Evolutionary conservation across 495 filamentous ascomycete genomes (phyloP).

Genomic region (Hypomontagnella monticulosa): DNA sequence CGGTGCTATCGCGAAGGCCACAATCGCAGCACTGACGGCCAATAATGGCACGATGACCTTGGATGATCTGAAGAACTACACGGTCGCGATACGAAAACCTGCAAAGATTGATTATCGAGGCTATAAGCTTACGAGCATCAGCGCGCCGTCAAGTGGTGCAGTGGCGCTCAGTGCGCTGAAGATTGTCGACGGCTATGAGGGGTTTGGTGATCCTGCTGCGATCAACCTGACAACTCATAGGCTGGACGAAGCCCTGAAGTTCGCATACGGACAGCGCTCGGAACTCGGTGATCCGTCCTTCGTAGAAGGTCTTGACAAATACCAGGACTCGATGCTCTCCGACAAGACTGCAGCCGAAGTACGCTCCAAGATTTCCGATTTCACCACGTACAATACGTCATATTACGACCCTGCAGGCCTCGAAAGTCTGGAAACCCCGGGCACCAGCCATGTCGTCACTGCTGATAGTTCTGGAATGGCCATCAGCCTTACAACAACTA

Average conservation of each 20-base stretch:
- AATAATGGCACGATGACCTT: slow-evolving; percentile 81
- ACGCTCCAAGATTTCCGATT: slow-evolving; percentile 72
- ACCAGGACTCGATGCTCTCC: slow-evolving; percentile 71
- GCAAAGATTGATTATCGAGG: slow-evolving; percentile 72
- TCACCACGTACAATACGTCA: slow-evolving; percentile 67
- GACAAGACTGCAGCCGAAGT: slow-evolving; percentile 65
- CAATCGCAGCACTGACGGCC: slow-evolving; percentile 67
- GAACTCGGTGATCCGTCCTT: slow-evolving; percentile 80
- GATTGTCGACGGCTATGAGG: slow-evolving; percentile 71
- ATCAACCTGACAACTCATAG: slow-evolving; percentile 76
- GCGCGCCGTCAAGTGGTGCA: slow-evolving; percentile 73
- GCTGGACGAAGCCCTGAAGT: slow-evolving; percentile 81
- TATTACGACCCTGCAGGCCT: slow-evolving; percentile 72
- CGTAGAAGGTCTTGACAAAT: slow-evolving; percentile 68
- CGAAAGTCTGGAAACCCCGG: slow-evolving; percentile 70
- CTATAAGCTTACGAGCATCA: slow-evolving; percentile 69
- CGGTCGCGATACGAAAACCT: slow-evolving; percentile 66
- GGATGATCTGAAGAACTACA: slow-evolving; percentile 75
- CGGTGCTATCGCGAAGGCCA: slow-evolving; percentile 74
- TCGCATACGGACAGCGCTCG: slow-evolving; percentile 73
- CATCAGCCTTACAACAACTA: slow-evolving; percentile 74
- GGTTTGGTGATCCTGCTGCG: slow-evolving; percentile 60
- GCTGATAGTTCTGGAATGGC: slow-evolving; percentile 72
- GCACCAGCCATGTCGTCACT: slow-evolving; percentile 74
- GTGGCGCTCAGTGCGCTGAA: slow-evolving; percentile 76